Evolutionary conservation across 1,284 basidiomycete species (phyloP).

Genomic region (Moesziomyces antarcticus): DNA sequence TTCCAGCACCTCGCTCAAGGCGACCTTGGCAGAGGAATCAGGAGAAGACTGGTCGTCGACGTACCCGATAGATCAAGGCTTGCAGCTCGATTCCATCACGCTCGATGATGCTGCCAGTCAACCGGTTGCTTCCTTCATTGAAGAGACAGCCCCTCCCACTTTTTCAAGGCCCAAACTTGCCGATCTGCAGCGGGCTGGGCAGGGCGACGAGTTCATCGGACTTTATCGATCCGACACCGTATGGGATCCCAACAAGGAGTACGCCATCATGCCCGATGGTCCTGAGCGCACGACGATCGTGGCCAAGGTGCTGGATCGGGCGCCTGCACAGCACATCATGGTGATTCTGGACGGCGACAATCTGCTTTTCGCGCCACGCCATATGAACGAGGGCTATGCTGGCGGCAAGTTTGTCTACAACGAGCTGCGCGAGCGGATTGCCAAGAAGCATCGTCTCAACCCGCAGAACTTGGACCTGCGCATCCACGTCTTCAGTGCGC

Average conservation of each 20-base stretch:
- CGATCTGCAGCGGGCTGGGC: slow-evolving; percentile 10
- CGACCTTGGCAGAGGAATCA: background rate
- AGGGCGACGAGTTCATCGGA: slow-evolving; percentile 10
- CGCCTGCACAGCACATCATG: slow-evolving; percentile 18
- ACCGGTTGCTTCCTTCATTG: background rate
- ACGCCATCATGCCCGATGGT: slow-evolving; percentile 26
- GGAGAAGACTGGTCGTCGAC: background rate
- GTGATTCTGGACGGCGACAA: slow-evolving; percentile 46
- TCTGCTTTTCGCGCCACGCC: slow-evolving; percentile 28
- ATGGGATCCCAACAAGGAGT: slow-evolving; percentile 34
- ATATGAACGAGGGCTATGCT: slow-evolving; percentile 19
- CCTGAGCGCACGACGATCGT: slow-evolving; percentile 8
- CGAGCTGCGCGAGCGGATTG: slow-evolving; percentile 31
- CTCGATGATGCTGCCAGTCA: background rate
- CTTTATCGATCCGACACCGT: slow-evolving; percentile 28
- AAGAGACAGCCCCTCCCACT: background rate
- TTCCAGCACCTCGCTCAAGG: background rate
- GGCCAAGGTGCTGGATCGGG: background rate
- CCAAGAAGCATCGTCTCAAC: slow-evolving; percentile 25
- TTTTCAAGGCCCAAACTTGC: slow-evolving; percentile 25
- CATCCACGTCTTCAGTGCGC: slow-evolving; percentile 20
- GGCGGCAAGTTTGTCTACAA: slow-evolving; percentile 29
- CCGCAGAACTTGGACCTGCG: slow-evolving; percentile 26
- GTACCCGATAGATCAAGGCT: background rate
- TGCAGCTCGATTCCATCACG: background rate